Evolutionary conservation across 2,329 filamentous ascomycete species (phyloP).

Genomic region (Aureobasidium melanogenum): DNA sequence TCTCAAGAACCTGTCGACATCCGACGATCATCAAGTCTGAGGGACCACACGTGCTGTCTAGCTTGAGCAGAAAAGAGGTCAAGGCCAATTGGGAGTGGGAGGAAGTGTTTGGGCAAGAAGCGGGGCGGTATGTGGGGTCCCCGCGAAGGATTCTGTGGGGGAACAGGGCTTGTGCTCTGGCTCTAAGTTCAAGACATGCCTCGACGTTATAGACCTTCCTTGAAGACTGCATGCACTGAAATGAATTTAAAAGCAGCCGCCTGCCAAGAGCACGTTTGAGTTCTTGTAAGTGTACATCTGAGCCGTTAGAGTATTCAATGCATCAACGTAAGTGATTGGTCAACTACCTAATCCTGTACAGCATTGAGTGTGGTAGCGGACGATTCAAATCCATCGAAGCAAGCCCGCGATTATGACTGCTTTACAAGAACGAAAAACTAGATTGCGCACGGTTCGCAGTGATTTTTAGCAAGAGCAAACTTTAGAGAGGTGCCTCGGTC

Average conservation of each 20-base stretch:
- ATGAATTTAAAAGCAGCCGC: no score
- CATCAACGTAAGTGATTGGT: no score
- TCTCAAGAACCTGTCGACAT: fast-evolving
- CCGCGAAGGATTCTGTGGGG: background rate
- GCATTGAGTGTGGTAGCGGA: no score
- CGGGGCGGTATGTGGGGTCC: background rate
- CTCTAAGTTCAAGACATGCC: background rate
- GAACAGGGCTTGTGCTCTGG: background rate
- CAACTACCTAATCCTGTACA: no score
- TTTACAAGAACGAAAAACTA: no score
- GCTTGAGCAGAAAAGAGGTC: background rate
- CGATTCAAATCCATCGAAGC: no score
- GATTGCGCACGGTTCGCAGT: no score
- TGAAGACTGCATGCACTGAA: background rate
- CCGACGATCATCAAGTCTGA: background rate
- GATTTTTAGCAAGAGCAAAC: background rate
- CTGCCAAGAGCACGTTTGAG: no score
- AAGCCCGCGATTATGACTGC: no score
- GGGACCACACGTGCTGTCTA: background rate
- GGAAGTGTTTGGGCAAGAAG: background rate
- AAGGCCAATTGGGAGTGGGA: background rate
- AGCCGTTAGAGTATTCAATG: no score
- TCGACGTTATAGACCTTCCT: background rate
- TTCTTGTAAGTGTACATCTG: no score
- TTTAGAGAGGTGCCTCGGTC: background rate